These are phyloP conservation scores for Gloeopeniophorella convolvens DNA, from an alignment of 768 basidiomycete species.

Conservation along the genomic window DNA sequence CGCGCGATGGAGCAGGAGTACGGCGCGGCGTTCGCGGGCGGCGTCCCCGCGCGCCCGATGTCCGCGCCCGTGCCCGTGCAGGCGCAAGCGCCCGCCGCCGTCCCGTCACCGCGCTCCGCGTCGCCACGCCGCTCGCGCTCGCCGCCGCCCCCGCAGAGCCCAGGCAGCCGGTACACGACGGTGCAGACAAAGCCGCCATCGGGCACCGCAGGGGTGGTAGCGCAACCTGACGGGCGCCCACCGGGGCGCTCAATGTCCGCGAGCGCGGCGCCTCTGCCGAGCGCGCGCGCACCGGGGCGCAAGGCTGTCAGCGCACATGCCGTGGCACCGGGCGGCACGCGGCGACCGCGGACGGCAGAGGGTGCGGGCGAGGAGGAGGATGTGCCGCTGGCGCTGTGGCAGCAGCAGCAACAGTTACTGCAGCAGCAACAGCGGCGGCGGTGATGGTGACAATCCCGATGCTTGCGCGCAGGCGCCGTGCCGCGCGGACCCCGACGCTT, in stretches of 20 bases:
- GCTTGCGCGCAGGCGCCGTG: no score
- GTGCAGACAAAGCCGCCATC: not conserved
- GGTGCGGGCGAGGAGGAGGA: constrained; percentile 65
- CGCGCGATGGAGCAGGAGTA: constrained; percentile 90
- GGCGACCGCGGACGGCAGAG: constrained; percentile 39
- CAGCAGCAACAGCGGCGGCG: constrained; percentile 6
- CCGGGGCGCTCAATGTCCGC: constrained; percentile 69
- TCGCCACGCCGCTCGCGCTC: constrained; percentile 36
- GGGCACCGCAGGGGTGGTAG: no score
- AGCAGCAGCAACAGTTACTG: constrained; percentile 51
- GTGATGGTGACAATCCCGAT: not conserved
- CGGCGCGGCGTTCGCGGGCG: constrained; percentile 28
- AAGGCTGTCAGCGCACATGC: constrained; percentile 68
- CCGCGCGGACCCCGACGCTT: no score
- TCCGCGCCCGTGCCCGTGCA: not conserved
- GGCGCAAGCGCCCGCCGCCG: not conserved
- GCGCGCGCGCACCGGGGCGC: constrained; percentile 38
- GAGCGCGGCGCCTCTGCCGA: constrained; percentile 38
- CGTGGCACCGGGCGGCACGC: constrained; percentile 32
- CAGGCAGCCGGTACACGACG: not conserved
- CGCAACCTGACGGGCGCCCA: constrained; percentile 35
- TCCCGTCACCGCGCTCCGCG: constrained; percentile 39
- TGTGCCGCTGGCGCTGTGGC: constrained; percentile 71
- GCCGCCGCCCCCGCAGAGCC: constrained; percentile 4
- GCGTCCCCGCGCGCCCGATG: not conserved